These are phyloP conservation scores for Lodderomyces oxycetoniae DNA, from an alignment of 1,139 yeast species.

Conservation along the genomic window DNA sequence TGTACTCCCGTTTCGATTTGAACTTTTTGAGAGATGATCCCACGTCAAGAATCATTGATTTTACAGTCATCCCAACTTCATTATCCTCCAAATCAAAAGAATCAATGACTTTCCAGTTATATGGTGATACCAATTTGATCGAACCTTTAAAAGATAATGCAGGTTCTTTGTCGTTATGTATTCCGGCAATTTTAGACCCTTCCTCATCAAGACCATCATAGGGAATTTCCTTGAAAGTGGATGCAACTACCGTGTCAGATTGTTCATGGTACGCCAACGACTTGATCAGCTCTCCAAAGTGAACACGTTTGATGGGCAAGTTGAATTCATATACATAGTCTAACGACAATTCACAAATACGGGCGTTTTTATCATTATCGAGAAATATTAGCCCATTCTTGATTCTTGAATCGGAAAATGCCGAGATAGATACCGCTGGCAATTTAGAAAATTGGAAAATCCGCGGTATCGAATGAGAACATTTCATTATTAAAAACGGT, in stretches of 20 bases:
- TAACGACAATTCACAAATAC: constrained; percentile 57
- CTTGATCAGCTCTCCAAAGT: constrained; percentile 61
- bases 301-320: constrained; percentile 55
- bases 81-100: constrained; percentile 59
- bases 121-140: constrained; percentile 65
- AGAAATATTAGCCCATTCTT: constrained; percentile 63
- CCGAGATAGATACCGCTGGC: constrained; percentile 60
- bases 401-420: constrained; percentile 37
- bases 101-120: constrained; percentile 75
- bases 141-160: constrained; percentile 57
- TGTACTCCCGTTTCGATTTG: constrained; percentile 58
- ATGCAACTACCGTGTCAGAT: constrained; percentile 60
- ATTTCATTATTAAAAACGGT: constrained; percentile 66
- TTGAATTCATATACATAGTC: constrained; percentile 57
- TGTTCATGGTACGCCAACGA: constrained; percentile 69
- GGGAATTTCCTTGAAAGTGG: constrained; percentile 57
- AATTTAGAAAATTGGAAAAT: constrained; percentile 64
- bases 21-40: constrained; percentile 46
- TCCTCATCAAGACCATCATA: constrained; percentile 76
- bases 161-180: constrained; percentile 41
- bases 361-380: constrained; percentile 66
- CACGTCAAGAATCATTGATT: constrained; percentile 55
- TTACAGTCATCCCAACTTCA: constrained; percentile 60
- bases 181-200: constrained; percentile 58
- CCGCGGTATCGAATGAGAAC: constrained; percentile 60